Conservation (phyloP, 148 eudicot species). For the Diospyros lotus region DNA sequence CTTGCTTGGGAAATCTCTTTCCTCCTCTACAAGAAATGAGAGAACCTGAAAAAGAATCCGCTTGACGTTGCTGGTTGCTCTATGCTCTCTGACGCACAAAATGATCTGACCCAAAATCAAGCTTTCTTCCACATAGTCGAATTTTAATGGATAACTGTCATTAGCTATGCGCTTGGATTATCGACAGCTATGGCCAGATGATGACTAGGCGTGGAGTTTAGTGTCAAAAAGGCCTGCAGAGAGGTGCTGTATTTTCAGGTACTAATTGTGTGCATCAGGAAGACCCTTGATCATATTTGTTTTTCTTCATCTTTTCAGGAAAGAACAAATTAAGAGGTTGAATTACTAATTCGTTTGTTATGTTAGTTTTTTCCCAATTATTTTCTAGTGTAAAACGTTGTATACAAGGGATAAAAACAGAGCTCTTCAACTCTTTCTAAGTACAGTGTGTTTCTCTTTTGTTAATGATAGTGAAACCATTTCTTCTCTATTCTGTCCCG, state of each 20-base stretch:
- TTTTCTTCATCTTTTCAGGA: neutral
- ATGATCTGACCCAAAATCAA: neutral
- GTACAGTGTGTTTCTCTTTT: neutral
- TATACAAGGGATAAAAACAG: neutral
- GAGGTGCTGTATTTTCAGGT: neutral
- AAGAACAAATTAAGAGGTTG: neutral
- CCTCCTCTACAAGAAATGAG: conserved; percentile 46
- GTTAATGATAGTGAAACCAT: neutral
- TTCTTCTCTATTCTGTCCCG: too few relatives aligned
- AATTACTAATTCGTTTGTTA: neutral
- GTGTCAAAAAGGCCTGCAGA: neutral
- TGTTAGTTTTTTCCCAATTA: neutral
- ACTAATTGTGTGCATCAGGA: neutral
- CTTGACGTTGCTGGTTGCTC: conserved; percentile 9
- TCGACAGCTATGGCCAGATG: neutral
- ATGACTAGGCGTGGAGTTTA: neutral
- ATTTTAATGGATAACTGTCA: neutral
- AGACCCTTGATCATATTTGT: neutral
- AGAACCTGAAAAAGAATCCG: conserved; percentile 28
- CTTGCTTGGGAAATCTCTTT: conserved; percentile 46
- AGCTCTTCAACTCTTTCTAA: neutral
- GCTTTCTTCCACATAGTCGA: neutral
- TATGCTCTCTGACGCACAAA: neutral
- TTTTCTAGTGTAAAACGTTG: neutral
- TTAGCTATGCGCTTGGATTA: conserved; percentile 1